Evolutionary conservation across 495 filamentous ascomycete genomes (phyloP), one percentile per base, ranked within the genome.

Genomic region (Hypoxylon intermedium): DNA sequence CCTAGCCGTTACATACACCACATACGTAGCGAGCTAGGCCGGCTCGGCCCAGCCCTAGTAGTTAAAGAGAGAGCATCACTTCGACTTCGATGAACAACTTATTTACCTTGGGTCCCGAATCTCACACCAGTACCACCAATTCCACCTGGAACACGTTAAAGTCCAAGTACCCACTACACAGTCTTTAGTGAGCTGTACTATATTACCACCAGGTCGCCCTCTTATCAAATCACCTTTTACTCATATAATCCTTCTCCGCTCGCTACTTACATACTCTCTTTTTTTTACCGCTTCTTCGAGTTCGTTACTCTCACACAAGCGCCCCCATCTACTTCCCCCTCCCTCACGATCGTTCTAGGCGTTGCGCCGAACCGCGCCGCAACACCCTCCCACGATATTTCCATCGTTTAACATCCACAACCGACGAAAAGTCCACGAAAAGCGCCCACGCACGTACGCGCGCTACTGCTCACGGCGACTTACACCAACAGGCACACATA

Each of bases 131-230:
- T 67, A 58, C 58, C 48, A 62, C 63, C 63, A 62, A 67, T 67
- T 61, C 63, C 30, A 59, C 44, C 63, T 67, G 63, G 63, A 58
- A 67, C 63, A 62, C 53, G 38, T 67, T 67, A 67, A 49, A 62
- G 37, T 54, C 53, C 48, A 63, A 62, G 63, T 67, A 67, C 63
- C 63, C 63, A 63, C 63, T 53, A 58, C 63, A 44, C 63, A 67
- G 44, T 67, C 40, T 58, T 67, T 67, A 67, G 63, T 67, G 63
- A 67, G 63, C 47, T 50, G 63, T 67, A 67, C 58, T 67, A 67
- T 67, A 67, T 58, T 62, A 67, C 63, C 36, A 50, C 53, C 58
- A 63, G 52, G 43, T 67, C 53, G 18, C 48, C 58, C 58, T 62
- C 43, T 53, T 58, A 61, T 63, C 58, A 33, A 67, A 67, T 67